Evolutionary conservation across 495 filamentous ascomycete genomes (phyloP).

Genomic region (Schizothecium vesticola): DNA sequence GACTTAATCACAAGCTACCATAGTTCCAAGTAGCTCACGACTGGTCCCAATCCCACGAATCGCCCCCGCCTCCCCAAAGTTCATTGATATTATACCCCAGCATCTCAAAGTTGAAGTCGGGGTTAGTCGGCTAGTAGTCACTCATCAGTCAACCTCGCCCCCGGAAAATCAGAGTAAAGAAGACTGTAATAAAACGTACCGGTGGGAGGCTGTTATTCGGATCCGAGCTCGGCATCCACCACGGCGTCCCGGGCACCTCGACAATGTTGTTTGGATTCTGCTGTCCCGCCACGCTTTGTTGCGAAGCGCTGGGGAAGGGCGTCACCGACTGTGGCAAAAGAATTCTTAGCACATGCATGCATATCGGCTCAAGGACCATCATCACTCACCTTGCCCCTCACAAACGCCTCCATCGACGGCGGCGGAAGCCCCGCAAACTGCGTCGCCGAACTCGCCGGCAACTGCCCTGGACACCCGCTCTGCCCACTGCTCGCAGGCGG

Average conservation of each 20-base stretch:
- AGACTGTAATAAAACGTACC: conserved; percentile 10
- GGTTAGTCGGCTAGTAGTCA: conserved; percentile 13
- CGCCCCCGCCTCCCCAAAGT: conserved; percentile 24
- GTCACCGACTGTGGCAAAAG: conserved; percentile 21
- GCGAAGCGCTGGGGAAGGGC: conserved; percentile 17
- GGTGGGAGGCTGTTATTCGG: conserved; percentile 15
- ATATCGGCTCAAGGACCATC: too few relatives aligned
- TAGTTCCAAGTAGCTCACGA: neutral
- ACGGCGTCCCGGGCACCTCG: conserved; percentile 26
- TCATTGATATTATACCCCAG: conserved; percentile 32
- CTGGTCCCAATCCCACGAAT: conserved; percentile 21
- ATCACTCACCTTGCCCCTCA: conserved; percentile 22
- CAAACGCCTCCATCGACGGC: conserved; percentile 15
- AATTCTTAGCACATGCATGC: neutral
- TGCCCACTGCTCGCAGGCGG: conserved; percentile 24
- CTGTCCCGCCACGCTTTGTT: neutral
- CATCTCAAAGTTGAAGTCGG: conserved; percentile 25
- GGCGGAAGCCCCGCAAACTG: conserved; percentile 1
- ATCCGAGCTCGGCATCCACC: conserved; percentile 26
- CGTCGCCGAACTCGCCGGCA: conserved; percentile 4
- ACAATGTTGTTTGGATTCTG: conserved; percentile 1
- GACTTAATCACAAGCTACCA: neutral
- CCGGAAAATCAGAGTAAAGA: neutral
- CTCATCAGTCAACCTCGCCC: neutral
- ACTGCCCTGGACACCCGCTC: neutral